Evolutionary conservation across 1,284 basidiomycete species (phyloP), one percentile per base, ranked within the genome.

Genomic region (Hemileia vastatrix): DNA sequence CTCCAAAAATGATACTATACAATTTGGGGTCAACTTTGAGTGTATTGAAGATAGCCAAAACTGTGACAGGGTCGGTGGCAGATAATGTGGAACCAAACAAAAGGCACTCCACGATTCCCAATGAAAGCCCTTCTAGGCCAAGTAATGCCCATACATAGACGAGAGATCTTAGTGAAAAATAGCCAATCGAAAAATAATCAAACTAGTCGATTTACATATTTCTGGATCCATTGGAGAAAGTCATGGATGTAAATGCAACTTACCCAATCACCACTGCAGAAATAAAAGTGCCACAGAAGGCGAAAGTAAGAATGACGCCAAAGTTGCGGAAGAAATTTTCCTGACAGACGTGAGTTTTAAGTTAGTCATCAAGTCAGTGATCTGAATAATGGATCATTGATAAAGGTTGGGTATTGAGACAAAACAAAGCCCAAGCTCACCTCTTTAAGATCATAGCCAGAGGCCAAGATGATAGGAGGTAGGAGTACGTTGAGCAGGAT

Each of bases 21-120:
- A 99, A 82, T 76, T 97, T 95, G 0, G 95, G 93, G 77, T 99
- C 94, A 65, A 98, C 94, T 77, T 97, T 95, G 79, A 95, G 90
- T 67, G 94, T 90, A 72, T 97, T 93, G 81, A 99, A 99, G 67
- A 99, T 98, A 52, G 94, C 90, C 24, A 99, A 81, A 74, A 99
- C 96, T 1, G 95, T 98, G 33, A 98, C 93, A 0, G 94, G 95
- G 75, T 99, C 94, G 31, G 95, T 99, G 0, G 95, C 94, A 32
- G 90, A 94, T 11, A 99, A 80, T 1, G 94, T 96, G 5, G 93
- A 95, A 32, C 94, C 94, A 75, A 97, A 97, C 51, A 88, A 90
- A 45, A 99, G 83, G 74, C 94, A 97, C 77, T 99, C 95, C 58
- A 92, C 81, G 49, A 90, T 79, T 0, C 84, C 84, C 58, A 95